These are phyloP conservation scores for Leccinum pellstonianum DNA, from an alignment of 768 basidiomycete genomes.

Conservation along the genomic window DNA sequence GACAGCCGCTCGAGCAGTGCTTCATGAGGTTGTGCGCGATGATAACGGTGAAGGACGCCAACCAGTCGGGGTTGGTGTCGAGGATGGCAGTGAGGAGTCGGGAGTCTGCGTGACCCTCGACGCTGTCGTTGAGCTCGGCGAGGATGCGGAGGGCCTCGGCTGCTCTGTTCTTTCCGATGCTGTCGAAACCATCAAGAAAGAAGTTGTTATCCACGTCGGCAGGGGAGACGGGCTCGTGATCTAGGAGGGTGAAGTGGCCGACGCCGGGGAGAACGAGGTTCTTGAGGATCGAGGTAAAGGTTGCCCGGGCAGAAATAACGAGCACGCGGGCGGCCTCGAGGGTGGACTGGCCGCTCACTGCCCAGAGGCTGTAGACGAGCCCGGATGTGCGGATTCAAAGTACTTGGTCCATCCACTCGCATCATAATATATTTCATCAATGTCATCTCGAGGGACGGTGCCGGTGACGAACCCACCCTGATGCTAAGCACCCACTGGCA, in stretches of 20 bases:
- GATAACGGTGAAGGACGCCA: constrained; percentile 72
- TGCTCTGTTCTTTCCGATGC: constrained; percentile 78
- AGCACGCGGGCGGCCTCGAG: constrained; percentile 84
- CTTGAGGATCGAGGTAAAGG: constrained; percentile 88
- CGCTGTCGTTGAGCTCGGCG: constrained; percentile 84
- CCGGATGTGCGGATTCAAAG: no score
- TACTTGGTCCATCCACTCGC: no score
- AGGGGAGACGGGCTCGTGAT: constrained; percentile 34
- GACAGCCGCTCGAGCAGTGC: constrained; percentile 57
- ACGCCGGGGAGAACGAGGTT: constrained; percentile 93
- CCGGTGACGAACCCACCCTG: no score
- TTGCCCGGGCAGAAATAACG: constrained; percentile 77
- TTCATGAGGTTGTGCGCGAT: constrained; percentile 79
- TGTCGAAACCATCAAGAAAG: constrained; percentile 59
- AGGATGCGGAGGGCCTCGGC: constrained; percentile 75
- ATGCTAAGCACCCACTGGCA: no score
- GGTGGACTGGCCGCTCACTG: constrained; percentile 71
- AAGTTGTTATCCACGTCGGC: constrained; percentile 73
- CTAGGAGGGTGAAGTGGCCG: constrained; percentile 91
- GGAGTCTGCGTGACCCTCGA: constrained; percentile 65
- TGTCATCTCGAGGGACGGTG: no score
- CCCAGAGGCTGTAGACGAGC: constrained; percentile 70
- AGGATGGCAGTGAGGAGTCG: constrained; percentile 59
- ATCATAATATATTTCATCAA: no score
- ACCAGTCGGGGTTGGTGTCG: constrained; percentile 47